Conservation (phyloP, 306 rosid species). For the cucumber (Cucumis sativus) region Cucumber_9930_V3 NC_026657.2:40633001-40633500, state of each 20-base stretch:
- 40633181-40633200: neutral
- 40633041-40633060: neutral
- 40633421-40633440: neutral
- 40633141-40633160: slow-evolving; percentile 65
- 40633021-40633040: neutral
- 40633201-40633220: neutral
- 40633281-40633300: neutral
- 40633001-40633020: neutral
- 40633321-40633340: slow-evolving; percentile 9
- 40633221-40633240: neutral
- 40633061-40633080: neutral
- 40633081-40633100: neutral
- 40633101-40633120: slow-evolving; percentile 11
- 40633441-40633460: neutral
- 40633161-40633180: slow-evolving; percentile 80
- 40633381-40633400: slow-evolving; percentile 10
- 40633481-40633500: neutral
- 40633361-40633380: slow-evolving; percentile 11
- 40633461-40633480: neutral
- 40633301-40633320: slow-evolving; percentile 9
- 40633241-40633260: neutral
- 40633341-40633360: slow-evolving; percentile 6
- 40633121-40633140: slow-evolving; percentile 85
- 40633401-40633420: slow-evolving; percentile 14
- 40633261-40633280: neutral